Conservation (phyloP, 345 rosid genomes). For the Syzygium aqueum region DNA sequence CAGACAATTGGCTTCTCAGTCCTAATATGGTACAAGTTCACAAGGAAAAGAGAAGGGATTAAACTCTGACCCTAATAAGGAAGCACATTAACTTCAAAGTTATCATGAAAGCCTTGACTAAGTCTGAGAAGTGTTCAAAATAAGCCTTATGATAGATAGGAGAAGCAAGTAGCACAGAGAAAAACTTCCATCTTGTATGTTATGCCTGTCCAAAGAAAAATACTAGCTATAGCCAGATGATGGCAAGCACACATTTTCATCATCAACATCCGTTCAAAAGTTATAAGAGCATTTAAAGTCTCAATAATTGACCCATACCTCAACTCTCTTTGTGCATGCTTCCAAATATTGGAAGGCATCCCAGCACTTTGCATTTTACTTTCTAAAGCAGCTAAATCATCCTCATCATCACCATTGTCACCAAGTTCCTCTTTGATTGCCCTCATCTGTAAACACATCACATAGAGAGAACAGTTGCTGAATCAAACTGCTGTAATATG, state of each 20-base stretch:
- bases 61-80: background rate
- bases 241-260: background rate
- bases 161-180: background rate
- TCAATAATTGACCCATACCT: slow-evolving; percentile 36
- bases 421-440: slow-evolving; percentile 99
- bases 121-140: background rate
- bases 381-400: slow-evolving; percentile 91
- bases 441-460: slow-evolving; percentile 59
- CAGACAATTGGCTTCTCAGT: background rate
- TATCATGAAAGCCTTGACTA: background rate
- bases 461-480: background rate
- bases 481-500: background rate
- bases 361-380: slow-evolving; percentile 96
- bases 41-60: background rate
- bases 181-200: background rate
- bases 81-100: background rate
- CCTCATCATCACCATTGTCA: slow-evolving; percentile 97
- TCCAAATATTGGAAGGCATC: slow-evolving; percentile 94
- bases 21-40: background rate
- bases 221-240: background rate
- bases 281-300: background rate
- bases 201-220: background rate
- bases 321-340: slow-evolving; percentile 94
- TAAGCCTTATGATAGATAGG: background rate
- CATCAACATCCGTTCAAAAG: background rate